These are phyloP conservation scores for Pyrenochaeta sp. DNA, from an alignment of 2,329 filamentous ascomycete species.

Conservation along the genomic window DNA sequence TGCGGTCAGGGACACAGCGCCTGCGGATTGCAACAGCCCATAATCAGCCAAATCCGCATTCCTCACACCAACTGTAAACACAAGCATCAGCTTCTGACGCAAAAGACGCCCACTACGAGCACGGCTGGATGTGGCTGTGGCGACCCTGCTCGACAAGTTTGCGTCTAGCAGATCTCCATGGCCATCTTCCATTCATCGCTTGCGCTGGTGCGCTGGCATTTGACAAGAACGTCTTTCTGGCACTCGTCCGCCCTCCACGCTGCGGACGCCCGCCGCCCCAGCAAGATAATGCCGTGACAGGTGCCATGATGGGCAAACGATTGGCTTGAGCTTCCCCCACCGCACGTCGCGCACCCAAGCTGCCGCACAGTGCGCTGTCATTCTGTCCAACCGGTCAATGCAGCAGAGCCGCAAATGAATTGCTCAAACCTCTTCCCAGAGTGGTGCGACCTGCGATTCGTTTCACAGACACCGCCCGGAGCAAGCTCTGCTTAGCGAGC, in stretches of 20 bases:
- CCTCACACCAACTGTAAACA: slow-evolving; percentile 1
- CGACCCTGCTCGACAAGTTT: no score
- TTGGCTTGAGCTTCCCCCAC: slow-evolving; percentile 38
- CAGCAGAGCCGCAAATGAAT: slow-evolving; percentile 42
- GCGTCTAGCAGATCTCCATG: no score
- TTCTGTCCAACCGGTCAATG: slow-evolving; percentile 36
- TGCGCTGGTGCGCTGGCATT: slow-evolving; percentile 41
- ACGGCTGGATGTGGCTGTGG: slow-evolving; percentile 17
- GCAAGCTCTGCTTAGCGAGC: slow-evolving; percentile 33
- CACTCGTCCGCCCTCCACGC: slow-evolving; percentile 11
- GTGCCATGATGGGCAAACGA: slow-evolving; percentile 32
- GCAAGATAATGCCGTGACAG: slow-evolving; percentile 20
- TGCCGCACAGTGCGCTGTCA: slow-evolving; percentile 25
- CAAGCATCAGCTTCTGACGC: slow-evolving; percentile 15
- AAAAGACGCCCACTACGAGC: slow-evolving; percentile 16
- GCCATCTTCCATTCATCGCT: no score
- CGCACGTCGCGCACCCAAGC: slow-evolving; percentile 19
- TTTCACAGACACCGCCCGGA: slow-evolving; percentile 26
- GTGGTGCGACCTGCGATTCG: slow-evolving; percentile 26
- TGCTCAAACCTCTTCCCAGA: slow-evolving; percentile 16
- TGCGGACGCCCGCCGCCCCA: slow-evolving; percentile 14
- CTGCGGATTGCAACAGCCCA: neutral
- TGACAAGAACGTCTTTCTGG: slow-evolving; percentile 10
- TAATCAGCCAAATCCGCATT: neutral
- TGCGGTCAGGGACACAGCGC: slow-evolving; percentile 27